These are phyloP conservation scores for Aureobasidium sp. DNA, from an alignment of 2,329 filamentous ascomycete genomes.

Conservation along the genomic window DNA sequence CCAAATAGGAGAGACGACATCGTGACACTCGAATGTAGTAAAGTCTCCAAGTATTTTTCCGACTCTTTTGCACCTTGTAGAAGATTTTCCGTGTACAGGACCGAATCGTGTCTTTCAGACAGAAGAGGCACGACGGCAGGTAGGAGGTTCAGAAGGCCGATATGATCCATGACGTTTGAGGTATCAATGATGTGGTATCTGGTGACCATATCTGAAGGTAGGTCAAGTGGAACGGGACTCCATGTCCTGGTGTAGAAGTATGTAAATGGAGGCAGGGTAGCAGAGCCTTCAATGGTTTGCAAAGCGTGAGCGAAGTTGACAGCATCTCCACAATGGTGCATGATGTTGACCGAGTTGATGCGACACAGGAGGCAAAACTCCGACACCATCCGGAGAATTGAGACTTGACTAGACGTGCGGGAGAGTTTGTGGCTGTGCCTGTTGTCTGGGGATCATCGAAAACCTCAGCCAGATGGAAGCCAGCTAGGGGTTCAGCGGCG, in stretches of 20 bases:
- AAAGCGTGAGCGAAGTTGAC: conserved; percentile 11
- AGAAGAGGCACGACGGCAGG: conserved; percentile 41
- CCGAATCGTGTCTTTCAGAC: conserved; percentile 34
- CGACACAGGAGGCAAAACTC: background rate
- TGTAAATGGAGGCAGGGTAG: background rate
- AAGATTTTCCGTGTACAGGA: conserved; percentile 42
- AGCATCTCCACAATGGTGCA: conserved; percentile 10
- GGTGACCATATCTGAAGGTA: background rate
- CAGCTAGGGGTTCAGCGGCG: conserved; percentile 42
- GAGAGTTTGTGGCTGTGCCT: background rate
- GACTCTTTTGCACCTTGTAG: conserved; percentile 24
- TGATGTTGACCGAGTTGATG: background rate
- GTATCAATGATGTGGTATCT: conserved; percentile 50
- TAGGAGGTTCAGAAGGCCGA: conserved; percentile 39
- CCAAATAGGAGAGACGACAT: conserved; percentile 44
- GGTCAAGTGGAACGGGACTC: background rate
- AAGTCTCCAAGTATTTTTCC: conserved; percentile 24
- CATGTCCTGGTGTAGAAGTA: conserved; percentile 7
- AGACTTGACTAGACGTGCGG: conserved; percentile 3
- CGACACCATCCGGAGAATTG: conserved; percentile 9
- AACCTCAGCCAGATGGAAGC: conserved; percentile 46
- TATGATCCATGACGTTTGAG: conserved; percentile 36
- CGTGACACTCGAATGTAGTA: conserved; percentile 40
- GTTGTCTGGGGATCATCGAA: background rate
- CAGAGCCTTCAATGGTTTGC: background rate